Conservation (phyloP, 192 early-diverging fungal species). For the Coemansia sp. region DNA sequence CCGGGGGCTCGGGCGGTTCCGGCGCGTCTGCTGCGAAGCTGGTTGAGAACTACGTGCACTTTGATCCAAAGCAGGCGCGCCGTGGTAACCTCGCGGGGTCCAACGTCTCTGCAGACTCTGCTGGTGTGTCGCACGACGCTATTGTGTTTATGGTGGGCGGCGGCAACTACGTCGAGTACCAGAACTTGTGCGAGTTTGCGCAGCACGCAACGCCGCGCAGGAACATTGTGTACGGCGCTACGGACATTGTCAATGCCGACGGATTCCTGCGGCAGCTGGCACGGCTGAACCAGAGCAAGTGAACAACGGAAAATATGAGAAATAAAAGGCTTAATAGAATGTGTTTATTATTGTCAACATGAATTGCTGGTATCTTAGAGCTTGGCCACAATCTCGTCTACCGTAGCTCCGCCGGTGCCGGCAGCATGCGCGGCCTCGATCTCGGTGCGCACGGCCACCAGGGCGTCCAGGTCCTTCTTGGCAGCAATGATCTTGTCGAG, state of each 20-base stretch:
- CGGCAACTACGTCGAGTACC: slow-evolving; percentile 97
- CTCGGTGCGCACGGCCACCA: slow-evolving; percentile 56
- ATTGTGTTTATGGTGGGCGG: slow-evolving; percentile 98
- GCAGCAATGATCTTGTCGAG: slow-evolving; percentile 74
- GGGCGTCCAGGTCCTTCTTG: slow-evolving; percentile 57
- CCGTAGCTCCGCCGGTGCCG: slow-evolving; percentile 60
- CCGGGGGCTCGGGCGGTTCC: slow-evolving; percentile 4
- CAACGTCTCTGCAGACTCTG: slow-evolving; percentile 43
- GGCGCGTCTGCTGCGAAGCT: slow-evolving; percentile 11
- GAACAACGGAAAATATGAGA: not conserved
- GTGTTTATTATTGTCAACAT: slow-evolving; percentile 1
- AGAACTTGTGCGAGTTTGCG: slow-evolving; percentile 90
- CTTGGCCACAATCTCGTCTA: slow-evolving; percentile 50
- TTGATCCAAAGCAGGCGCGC: slow-evolving; percentile 79
- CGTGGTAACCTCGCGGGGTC: slow-evolving; percentile 55
- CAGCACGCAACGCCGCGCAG: slow-evolving; percentile 65
- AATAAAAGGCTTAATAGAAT: not conserved
- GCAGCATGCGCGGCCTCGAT: slow-evolving; percentile 64
- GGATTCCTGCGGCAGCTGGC: slow-evolving; percentile 79
- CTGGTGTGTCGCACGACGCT: slow-evolving; percentile 74
- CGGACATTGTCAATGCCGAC: slow-evolving; percentile 79
- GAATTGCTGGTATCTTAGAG: slow-evolving; percentile 21
- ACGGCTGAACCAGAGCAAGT: slow-evolving; percentile 49
- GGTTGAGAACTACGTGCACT: slow-evolving; percentile 81
- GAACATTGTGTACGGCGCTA: slow-evolving; percentile 92